These are phyloP conservation scores for Citrullus colocynthis DNA, from an alignment of 306 rosid species.

Conservation along the genomic window DNA sequence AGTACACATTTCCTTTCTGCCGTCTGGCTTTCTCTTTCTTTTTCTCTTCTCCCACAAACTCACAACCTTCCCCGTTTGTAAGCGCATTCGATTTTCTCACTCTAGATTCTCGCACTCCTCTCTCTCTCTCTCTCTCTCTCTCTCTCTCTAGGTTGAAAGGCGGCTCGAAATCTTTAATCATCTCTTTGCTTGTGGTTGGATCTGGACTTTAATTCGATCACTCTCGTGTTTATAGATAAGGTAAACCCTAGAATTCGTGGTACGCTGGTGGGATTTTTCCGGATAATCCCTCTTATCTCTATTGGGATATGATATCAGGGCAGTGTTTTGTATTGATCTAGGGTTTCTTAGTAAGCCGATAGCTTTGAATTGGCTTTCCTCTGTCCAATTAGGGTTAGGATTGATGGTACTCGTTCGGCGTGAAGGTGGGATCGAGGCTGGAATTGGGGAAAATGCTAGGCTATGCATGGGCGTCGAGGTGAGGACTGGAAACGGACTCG, in stretches of 20 bases:
- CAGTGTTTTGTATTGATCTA: slow-evolving; percentile 24
- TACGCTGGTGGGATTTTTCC: background rate
- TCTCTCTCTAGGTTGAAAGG: slow-evolving; percentile 18
- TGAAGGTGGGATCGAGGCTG: slow-evolving; percentile 33
- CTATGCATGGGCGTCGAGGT: slow-evolving; percentile 55
- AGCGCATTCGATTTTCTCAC: slow-evolving; percentile 21
- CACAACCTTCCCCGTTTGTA: background rate
- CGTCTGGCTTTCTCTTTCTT: slow-evolving; percentile 17
- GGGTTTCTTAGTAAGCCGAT: slow-evolving; percentile 15
- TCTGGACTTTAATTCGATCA: slow-evolving; percentile 17
- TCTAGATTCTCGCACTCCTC: slow-evolving; percentile 12
- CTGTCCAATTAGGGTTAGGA: slow-evolving; percentile 12
- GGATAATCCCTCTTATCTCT: background rate
- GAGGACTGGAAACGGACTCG: slow-evolving; percentile 41
- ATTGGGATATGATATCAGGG: background rate
- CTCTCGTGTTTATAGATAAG: background rate
- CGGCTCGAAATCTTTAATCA: slow-evolving; percentile 20
- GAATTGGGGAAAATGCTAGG: slow-evolving; percentile 63
- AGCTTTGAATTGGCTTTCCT: slow-evolving; percentile 10
- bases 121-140: slow-evolving; percentile 1
- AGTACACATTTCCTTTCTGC: slow-evolving; percentile 25
- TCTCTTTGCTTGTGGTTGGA: slow-evolving; percentile 13
- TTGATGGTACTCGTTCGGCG: slow-evolving; percentile 30
- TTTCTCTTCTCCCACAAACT: background rate
- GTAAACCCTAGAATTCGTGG: slow-evolving; percentile 3